phyloP scores from a whole-genome alignment of 2,329 filamentous ascomycete genomes.

The Bipolaris victoriae region DNA sequence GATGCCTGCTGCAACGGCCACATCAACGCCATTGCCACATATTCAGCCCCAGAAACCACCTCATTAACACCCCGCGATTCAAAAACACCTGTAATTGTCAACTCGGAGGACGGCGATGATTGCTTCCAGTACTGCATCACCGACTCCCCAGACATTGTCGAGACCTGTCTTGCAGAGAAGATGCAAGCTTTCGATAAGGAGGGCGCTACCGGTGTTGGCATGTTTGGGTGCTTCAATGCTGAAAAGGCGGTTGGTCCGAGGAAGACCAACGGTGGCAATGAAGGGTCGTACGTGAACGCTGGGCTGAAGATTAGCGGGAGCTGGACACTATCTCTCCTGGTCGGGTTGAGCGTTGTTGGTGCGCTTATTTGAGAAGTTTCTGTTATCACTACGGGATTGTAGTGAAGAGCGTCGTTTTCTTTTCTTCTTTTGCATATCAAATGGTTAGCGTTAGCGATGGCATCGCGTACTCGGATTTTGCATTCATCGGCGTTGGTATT shows the following conservation, averaged over 20 bases:
- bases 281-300: constrained; percentile 14
- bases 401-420: neutral
- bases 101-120: constrained; percentile 18
- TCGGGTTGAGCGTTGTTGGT: constrained; percentile 21
- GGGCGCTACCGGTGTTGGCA: neutral
- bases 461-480: neutral
- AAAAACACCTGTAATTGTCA: constrained; percentile 13
- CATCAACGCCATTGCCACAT: constrained; percentile 34
- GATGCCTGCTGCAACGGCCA: constrained; percentile 41
- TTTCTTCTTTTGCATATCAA: neutral
- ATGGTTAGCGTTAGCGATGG: neutral
- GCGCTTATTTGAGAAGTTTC: constrained; percentile 3
- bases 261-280: constrained; percentile 8
- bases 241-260: constrained; percentile 11
- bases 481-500: neutral
- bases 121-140: constrained; percentile 40
- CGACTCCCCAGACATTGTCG: constrained; percentile 17
- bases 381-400: neutral
- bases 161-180: constrained; percentile 21
- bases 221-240: constrained; percentile 23
- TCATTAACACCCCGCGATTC: constrained; percentile 3
- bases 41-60: constrained; percentile 19
- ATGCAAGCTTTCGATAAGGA: constrained; percentile 16
- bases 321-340: constrained; percentile 12
- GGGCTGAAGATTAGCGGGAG: constrained; percentile 8